Evolutionary conservation across 1,139 yeast genomes (phyloP).

Genomic region (Zygosaccharomyces sapae): DNA sequence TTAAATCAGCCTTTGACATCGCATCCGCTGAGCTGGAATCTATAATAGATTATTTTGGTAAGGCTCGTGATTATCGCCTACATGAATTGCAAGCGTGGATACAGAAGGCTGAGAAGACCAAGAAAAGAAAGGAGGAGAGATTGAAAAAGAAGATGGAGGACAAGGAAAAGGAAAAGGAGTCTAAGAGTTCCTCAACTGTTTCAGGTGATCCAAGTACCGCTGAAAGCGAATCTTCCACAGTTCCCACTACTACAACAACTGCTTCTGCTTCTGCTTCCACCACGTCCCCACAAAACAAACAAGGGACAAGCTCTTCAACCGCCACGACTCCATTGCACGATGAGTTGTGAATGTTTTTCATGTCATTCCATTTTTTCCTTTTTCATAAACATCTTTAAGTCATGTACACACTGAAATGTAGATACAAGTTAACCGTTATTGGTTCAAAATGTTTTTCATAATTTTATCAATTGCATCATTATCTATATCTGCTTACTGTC

Average conservation of each 20-base stretch:
- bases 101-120: slow-evolving; percentile 24
- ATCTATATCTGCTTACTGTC: not conserved
- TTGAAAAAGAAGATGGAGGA: slow-evolving; percentile 15
- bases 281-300: not conserved
- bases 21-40: slow-evolving; percentile 14
- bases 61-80: slow-evolving; percentile 23
- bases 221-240: not conserved
- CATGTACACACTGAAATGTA: slow-evolving; percentile 4
- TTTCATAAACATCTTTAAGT: not conserved
- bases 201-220: not conserved
- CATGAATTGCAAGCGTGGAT: slow-evolving; percentile 24
- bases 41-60: slow-evolving; percentile 14
- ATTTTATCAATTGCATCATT: not conserved
- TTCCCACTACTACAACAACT: not conserved
- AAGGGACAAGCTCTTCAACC: slow-evolving; percentile 2
- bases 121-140: slow-evolving; percentile 26
- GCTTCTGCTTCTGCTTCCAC: not conserved
- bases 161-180: not conserved
- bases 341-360: slow-evolving; percentile 8
- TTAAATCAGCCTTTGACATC: slow-evolving; percentile 23
- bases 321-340: slow-evolving; percentile 9
- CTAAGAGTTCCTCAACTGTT: not conserved
- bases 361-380: not conserved
- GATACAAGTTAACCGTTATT: not conserved
- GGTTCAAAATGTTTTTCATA: not conserved